Evolutionary conservation across 2,329 filamentous ascomycete species (phyloP).

Genomic region (Dothideomycetidae sp.): DNA sequence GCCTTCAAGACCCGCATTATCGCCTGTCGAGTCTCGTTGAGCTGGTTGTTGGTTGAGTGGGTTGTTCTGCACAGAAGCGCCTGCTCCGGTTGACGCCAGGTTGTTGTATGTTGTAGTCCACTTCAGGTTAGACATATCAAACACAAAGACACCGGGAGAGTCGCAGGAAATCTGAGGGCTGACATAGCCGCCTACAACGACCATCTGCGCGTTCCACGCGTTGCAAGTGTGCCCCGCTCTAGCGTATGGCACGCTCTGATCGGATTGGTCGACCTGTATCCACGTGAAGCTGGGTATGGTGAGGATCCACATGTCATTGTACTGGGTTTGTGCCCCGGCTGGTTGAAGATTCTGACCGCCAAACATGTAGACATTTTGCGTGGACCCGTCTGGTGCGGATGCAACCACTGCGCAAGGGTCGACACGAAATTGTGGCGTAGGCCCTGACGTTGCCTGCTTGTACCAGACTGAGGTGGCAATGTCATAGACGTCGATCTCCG

Average conservation of each 20-base stretch:
- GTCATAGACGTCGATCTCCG: conserved; percentile 67
- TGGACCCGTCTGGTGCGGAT: conserved; percentile 53
- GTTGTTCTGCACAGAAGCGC: conserved; percentile 20
- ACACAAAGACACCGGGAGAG: conserved; percentile 56
- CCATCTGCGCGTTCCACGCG: conserved; percentile 67
- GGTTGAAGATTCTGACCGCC: conserved; percentile 61
- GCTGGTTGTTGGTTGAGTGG: conserved; percentile 38
- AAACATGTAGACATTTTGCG: conserved; percentile 66
- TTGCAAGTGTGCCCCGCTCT: conserved; percentile 65
- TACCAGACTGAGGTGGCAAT: conserved; percentile 58
- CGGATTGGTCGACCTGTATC: conserved; percentile 47
- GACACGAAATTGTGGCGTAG: conserved; percentile 43
- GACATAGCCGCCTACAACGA: conserved; percentile 59
- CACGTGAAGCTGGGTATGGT: conserved; percentile 70
- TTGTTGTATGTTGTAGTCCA: conserved; percentile 36
- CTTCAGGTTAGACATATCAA: conserved; percentile 53
- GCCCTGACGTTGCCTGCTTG: conserved; percentile 51
- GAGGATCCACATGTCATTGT: conserved; percentile 65
- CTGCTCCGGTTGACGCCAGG: conserved; percentile 14
- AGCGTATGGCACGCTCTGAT: conserved; percentile 36
- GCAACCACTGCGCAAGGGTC: conserved; percentile 61
- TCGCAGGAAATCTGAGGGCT: conserved; percentile 49
- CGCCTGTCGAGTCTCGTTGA: conserved; percentile 29
- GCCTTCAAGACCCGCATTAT: conserved; percentile 43
- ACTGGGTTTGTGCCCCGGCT: conserved; percentile 43